Conservation (phyloP, 768 basidiomycete species). For the Podaxis rugospora region DNA sequence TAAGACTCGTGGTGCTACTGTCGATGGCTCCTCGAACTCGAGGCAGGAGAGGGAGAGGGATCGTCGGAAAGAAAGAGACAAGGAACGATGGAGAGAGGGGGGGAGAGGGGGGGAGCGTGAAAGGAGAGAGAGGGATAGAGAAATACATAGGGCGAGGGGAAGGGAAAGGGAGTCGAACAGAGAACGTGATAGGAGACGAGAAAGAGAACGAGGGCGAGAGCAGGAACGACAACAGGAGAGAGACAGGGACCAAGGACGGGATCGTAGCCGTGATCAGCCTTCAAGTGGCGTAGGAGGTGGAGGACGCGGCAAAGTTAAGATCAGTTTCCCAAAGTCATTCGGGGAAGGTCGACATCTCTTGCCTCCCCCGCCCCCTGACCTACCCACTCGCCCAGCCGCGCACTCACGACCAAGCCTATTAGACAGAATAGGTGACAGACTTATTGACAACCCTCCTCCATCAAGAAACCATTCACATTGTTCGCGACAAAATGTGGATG, state of each 20-base stretch:
- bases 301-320: not conserved
- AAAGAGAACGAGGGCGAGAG: constrained; percentile 15
- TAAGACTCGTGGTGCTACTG: constrained; percentile 14
- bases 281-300: not conserved
- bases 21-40: constrained; percentile 14
- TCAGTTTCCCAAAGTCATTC: not conserved
- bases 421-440: not conserved
- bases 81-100: constrained; percentile 17
- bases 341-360: not conserved
- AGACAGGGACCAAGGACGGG: constrained; percentile 18
- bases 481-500: not conserved
- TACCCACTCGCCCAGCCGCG: constrained; percentile 1
- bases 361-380: not conserved
- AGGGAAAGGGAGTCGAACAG: not conserved
- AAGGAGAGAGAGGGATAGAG: constrained; percentile 6
- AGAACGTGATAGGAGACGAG: not conserved
- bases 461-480: not conserved
- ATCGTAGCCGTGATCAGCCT: constrained; percentile 5
- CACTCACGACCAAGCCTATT: not conserved
- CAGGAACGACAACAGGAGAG: constrained; percentile 15
- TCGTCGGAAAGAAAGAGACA: constrained; percentile 12
- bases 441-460: not conserved
- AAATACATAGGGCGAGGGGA: not conserved
- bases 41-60: constrained; percentile 16
- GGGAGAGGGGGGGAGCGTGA: constrained; percentile 14